Conservation (phyloP, 305 asterid genomes). For the Solanum hybrid region DNA sequence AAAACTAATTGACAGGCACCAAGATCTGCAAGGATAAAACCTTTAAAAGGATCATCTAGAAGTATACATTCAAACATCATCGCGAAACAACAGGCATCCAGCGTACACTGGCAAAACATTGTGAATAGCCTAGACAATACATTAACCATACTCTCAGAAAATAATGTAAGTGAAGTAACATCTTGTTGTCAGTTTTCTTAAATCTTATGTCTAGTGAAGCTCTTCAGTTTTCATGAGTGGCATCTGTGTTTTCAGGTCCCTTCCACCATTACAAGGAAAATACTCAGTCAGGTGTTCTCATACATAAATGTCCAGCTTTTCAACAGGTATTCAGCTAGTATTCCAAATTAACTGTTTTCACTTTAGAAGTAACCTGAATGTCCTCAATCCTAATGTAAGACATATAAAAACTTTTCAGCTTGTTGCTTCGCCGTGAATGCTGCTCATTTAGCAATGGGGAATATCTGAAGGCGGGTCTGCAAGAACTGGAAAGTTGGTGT, state of each 20-base stretch:
- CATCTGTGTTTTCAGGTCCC: conserved; percentile 46
- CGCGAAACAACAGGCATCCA: conserved; percentile 70
- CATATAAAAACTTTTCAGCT: conserved; percentile 31
- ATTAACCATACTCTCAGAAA: conserved; percentile 58
- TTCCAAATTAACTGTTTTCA: conserved; percentile 10
- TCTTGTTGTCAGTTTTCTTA: conserved; percentile 9
- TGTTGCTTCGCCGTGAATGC: conserved; percentile 91
- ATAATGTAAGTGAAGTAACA: conserved; percentile 42
- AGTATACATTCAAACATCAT: conserved; percentile 53
- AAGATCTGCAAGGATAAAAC: conserved; percentile 69
- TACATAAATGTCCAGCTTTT: conserved; percentile 94
- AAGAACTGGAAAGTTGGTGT: conserved; percentile 86
- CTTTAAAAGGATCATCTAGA: conserved; percentile 63
- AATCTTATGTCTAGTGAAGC: conserved; percentile 4
- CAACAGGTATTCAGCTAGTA: conserved; percentile 52
- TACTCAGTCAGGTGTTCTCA: conserved; percentile 88
- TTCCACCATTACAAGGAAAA: conserved; percentile 60
- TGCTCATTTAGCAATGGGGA: conserved; percentile 97
- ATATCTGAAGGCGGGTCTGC: conserved; percentile 88
- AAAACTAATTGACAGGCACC: conserved; percentile 66
- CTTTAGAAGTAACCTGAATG: not conserved
- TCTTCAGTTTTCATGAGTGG: not conserved
- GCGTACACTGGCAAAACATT: conserved; percentile 77
- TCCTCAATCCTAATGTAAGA: conserved; percentile 1
- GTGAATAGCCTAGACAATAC: conserved; percentile 61